Conservation (phyloP, 257 asterid genomes). For the Ballota nigra region DNA sequence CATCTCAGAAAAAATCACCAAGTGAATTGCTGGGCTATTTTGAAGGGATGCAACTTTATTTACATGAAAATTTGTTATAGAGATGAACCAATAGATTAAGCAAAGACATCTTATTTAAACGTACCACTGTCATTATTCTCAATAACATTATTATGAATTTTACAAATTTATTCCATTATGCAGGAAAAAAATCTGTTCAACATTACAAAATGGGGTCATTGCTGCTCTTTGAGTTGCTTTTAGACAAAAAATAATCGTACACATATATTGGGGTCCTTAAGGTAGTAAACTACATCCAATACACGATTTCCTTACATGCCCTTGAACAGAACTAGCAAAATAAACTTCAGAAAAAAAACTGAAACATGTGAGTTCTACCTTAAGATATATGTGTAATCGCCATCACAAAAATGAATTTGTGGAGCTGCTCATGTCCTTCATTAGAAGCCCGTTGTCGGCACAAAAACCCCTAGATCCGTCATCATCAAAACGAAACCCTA, state of each 20-base stretch:
- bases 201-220: neutral
- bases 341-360: neutral
- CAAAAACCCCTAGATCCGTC: too few relatives aligned
- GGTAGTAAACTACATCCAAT: neutral
- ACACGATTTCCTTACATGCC: neutral
- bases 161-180: neutral
- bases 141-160: neutral
- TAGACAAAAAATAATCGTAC: too few relatives aligned
- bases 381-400: conserved; percentile 90
- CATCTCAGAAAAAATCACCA: neutral
- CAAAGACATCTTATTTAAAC: neutral
- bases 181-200: neutral
- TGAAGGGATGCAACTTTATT: conserved; percentile 4
- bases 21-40: neutral
- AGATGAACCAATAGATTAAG: neutral
- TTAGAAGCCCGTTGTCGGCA: too few relatives aligned
- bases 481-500: too few relatives aligned
- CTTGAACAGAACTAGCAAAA: neutral
- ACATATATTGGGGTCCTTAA: neutral
- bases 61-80: neutral
- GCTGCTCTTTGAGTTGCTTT: neutral
- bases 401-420: conserved; percentile 96
- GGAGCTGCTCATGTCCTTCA: conserved; percentile 99
- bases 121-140: neutral
- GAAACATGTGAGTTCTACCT: conserved; percentile 48